These are phyloP conservation scores for Exophiala spinifera DNA, from an alignment of 2,329 filamentous ascomycete genomes.

Conservation along the genomic window DNA sequence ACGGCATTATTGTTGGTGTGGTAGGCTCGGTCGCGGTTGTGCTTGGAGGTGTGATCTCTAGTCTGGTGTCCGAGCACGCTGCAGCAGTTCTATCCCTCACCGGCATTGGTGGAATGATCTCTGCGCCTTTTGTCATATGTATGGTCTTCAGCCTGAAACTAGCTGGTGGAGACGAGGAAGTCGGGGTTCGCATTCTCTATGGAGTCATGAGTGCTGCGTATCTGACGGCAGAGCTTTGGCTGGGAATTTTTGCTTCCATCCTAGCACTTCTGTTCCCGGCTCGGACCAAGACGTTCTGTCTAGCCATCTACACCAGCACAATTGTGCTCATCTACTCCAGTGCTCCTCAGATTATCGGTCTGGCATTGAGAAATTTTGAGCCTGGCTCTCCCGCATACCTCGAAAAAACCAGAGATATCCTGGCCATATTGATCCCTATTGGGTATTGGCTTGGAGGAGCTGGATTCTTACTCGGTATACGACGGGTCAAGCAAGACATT, in stretches of 20 bases:
- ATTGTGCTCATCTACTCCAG: background rate
- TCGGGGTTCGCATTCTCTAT: constrained; percentile 26
- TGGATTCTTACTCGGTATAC: background rate
- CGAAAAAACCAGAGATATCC: background rate
- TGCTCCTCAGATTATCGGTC: background rate
- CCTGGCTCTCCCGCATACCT: background rate
- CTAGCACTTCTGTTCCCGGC: background rate
- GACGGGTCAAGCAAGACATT: background rate
- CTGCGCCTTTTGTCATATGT: constrained; percentile 28
- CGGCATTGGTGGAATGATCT: constrained; percentile 30
- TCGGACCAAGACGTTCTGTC: background rate
- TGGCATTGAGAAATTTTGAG: background rate
- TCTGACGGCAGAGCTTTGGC: constrained; percentile 29
- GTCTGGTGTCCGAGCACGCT: background rate
- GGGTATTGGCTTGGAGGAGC: background rate
- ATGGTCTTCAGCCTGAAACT: constrained; percentile 28
- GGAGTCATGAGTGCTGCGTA: constrained; percentile 26
- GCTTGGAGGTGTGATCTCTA: constrained; percentile 23
- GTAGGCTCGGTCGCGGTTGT: constrained; percentile 30
- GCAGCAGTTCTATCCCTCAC: constrained; percentile 13
- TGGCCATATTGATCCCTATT: background rate
- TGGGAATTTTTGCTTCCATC: constrained; percentile 21
- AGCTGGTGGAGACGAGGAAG: constrained; percentile 14
- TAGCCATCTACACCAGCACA: background rate
- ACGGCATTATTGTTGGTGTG: constrained; percentile 31